Evolutionary conservation across 1,284 basidiomycete genomes (phyloP).

Genomic region (Anthracocystis walkeri): DNA sequence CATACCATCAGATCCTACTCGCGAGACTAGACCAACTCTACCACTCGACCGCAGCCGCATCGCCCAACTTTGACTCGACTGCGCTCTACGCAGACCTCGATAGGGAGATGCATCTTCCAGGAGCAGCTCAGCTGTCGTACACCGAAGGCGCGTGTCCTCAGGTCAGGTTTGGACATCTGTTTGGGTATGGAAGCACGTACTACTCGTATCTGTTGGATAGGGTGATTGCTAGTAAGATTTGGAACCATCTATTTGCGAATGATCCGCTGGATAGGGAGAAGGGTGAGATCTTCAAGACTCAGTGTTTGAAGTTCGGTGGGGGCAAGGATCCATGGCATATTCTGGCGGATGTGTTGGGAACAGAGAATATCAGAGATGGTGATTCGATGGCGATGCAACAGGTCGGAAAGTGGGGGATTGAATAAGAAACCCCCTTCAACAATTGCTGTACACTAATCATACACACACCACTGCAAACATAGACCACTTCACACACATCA

Average conservation of each 20-base stretch:
- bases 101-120: conserved; percentile 40
- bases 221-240: conserved; percentile 91
- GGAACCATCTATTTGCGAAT: conserved; percentile 79
- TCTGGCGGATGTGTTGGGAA: conserved; percentile 78
- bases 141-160: conserved; percentile 74
- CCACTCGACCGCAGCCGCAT: conserved; percentile 75
- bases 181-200: conserved; percentile 96
- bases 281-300: conserved; percentile 82
- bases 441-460: conserved; percentile 11
- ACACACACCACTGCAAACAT: not conserved
- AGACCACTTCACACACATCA: conserved; percentile 1
- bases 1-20: conserved; percentile 90
- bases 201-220: conserved; percentile 97
- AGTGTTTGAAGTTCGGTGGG: conserved; percentile 84
- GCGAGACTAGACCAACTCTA: conserved; percentile 90
- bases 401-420: conserved; percentile 75
- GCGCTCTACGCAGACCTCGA: conserved; percentile 71
- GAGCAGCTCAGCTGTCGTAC: conserved; percentile 24
- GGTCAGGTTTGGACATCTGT: conserved; percentile 93
- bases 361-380: conserved; percentile 58
- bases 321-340: conserved; percentile 94
- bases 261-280: conserved; percentile 68
- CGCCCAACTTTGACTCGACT: conserved; percentile 75
- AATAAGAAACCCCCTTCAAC: conserved; percentile 3
- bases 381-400: conserved; percentile 84